Evolutionary conservation across 2,329 filamentous ascomycete species (phyloP).

Genomic region (Pseudopithomyces chartarum): DNA sequence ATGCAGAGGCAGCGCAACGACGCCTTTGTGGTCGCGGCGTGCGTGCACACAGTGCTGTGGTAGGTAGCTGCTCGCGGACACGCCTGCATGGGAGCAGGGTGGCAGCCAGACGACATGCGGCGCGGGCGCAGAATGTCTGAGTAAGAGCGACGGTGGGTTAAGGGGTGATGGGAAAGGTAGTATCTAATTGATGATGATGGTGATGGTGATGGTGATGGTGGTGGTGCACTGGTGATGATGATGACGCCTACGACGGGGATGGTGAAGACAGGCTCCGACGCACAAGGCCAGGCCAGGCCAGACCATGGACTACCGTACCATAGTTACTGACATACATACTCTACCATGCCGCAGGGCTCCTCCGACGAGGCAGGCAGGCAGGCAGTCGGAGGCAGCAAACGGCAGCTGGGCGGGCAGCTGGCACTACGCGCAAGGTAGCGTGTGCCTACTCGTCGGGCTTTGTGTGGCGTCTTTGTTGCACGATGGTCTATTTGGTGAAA

Average conservation of each 20-base stretch:
- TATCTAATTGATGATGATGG: background rate
- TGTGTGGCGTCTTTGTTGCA: background rate
- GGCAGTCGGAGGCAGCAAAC: too few relatives aligned
- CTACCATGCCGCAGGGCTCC: too few relatives aligned
- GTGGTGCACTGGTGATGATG: background rate
- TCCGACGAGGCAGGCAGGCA: too few relatives aligned
- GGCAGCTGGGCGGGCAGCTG: too few relatives aligned
- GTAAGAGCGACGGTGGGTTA: background rate
- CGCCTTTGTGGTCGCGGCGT: conserved; percentile 17
- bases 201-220: background rate
- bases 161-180: too few relatives aligned
- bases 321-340: too few relatives aligned
- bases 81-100: conserved; percentile 9
- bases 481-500: background rate
- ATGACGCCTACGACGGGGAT: background rate
- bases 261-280: too few relatives aligned
- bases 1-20: conserved; percentile 17
- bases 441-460: background rate
- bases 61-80: conserved; percentile 13
- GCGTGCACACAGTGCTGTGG: too few relatives aligned
- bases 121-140: background rate
- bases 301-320: too few relatives aligned
- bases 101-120: background rate
- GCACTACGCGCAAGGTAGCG: too few relatives aligned
- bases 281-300: too few relatives aligned